These are phyloP conservation scores for Alloteropsis semialata DNA, from an alignment of 176 grass and related monocot species.

Conservation along the genomic window DNA sequence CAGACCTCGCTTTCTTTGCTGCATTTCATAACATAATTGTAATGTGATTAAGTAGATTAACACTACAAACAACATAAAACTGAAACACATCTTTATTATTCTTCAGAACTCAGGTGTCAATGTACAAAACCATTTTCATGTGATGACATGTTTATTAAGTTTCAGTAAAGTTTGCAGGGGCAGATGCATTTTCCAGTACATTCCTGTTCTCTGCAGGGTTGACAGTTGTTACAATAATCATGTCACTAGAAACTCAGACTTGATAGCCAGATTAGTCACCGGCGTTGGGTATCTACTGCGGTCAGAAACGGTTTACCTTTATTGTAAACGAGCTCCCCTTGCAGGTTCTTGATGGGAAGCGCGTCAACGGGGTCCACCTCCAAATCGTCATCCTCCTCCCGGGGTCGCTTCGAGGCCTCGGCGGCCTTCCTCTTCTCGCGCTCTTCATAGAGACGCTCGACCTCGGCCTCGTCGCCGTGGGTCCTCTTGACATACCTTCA, in stretches of 20 bases:
- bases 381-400: conserved; percentile 32
- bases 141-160: background rate
- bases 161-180: background rate
- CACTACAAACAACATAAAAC: background rate
- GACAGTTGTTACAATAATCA: background rate
- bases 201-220: background rate
- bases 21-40: conserved; percentile 6
- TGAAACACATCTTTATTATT: background rate
- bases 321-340: conserved; percentile 74
- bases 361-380: conserved; percentile 81
- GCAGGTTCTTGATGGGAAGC: conserved; percentile 76
- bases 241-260: background rate
- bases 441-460: conserved; percentile 84
- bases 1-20: conserved; percentile 62
- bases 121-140: background rate
- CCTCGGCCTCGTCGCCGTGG: conserved; percentile 55
- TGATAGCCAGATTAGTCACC: background rate
- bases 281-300: background rate
- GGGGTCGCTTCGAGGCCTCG: conserved; percentile 11
- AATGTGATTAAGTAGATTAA: background rate
- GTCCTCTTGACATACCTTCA: conserved; percentile 62
- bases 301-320: conserved; percentile 34
- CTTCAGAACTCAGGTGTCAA: conserved; percentile 1
- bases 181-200: background rate
- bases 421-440: conserved; percentile 52